Percentiles rank a stretch among this genome's conserved stretches.
These are phyloP conservation scores for Dioszegia crocea DNA, from an alignment of 768 basidiomycete species.

Conservation along the genomic window DNA sequence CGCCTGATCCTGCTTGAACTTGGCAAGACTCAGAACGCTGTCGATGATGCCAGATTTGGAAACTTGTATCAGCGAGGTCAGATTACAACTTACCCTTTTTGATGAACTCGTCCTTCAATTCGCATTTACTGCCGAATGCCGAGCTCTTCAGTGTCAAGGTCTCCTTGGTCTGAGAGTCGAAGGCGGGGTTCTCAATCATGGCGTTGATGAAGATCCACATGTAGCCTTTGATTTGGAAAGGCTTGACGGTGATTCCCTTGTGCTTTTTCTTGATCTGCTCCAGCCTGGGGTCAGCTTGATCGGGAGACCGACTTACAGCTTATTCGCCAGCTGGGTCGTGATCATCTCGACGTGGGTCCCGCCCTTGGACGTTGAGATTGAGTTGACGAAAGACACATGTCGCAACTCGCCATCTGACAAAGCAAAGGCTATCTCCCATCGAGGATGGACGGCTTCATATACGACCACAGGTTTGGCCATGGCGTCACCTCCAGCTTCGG, in stretches of 20 bases:
- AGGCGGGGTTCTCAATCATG: constrained; percentile 93
- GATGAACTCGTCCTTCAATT: constrained; percentile 83
- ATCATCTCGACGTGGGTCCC: constrained; percentile 85
- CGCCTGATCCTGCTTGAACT: constrained; percentile 91
- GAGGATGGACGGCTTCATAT: constrained; percentile 70
- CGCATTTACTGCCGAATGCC: constrained; percentile 80
- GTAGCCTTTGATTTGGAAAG: constrained; percentile 90
- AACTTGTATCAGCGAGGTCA: constrained; percentile 55
- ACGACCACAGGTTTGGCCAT: constrained; percentile 71
- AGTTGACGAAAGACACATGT: constrained; percentile 96
- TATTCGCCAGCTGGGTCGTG: constrained; percentile 84
- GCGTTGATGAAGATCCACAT: constrained; percentile 98
- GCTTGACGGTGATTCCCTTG: constrained; percentile 89
- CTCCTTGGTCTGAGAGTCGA: constrained; percentile 99
- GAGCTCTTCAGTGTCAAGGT: constrained; percentile 76
- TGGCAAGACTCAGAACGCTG: constrained; percentile 89
- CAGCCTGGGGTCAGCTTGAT: constrained; percentile 49
- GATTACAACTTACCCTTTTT: constrained; percentile 89
- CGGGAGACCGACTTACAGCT: constrained; percentile 51
- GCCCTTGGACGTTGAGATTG: constrained; percentile 92
- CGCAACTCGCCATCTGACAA: constrained; percentile 88
- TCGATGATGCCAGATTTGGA: constrained; percentile 84
- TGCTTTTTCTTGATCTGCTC: constrained; percentile 90
- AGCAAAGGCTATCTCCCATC: constrained; percentile 95
- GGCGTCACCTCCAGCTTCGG: constrained; percentile 75